Evolutionary conservation across 768 basidiomycete species (phyloP), one percentile per base, ranked within the genome.

Genomic region (Mycena sanguinolenta): DNA sequence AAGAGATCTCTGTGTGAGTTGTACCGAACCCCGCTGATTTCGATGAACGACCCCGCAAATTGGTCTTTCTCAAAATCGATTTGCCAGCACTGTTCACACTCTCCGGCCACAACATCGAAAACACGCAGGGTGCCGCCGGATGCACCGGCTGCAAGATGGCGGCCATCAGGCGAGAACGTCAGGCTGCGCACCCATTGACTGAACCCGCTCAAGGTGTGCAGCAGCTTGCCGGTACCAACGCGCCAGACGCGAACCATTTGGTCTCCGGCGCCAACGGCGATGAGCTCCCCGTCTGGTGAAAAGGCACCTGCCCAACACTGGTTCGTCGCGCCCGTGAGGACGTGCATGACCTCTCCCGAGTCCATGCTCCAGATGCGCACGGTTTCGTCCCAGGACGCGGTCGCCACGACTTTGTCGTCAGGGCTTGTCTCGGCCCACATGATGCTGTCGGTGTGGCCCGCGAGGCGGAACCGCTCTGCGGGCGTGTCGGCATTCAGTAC

Each of bases 401-500:
- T 54, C 30, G 30, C 53, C 0, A 54, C 30, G 2, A 54, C 53
- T 19, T 39, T 70, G 30, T 69, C n/a, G n/a, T n/a, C n/a, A n/a
- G n/a, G n/a, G n/a, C n/a, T n/a, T n/a, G n/a, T n/a, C n/a, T n/a
- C n/a, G n/a, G n/a, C n/a, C n/a, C n/a, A n/a, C n/a, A n/a, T n/a
- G n/a, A n/a, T n/a, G n/a, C n/a, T n/a, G n/a, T n/a, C n/a, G n/a
- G n/a, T n/a, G n/a, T n/a, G n/a, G n/a, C n/a, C n/a, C n/a, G n/a
- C n/a, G n/a, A n/a, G n/a, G n/a, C n/a, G n/a, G n/a, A n/a, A n/a
- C n/a, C n/a, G n/a, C n/a, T n/a, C n/a, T n/a, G n/a, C n/a, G 63
- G 63, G 75, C 1, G 58, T 69, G 5, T 8, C 39, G 0, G 46
- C 53, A 59, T 50, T 54, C 13, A 72, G n/a, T 17, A 72, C 67